These are phyloP conservation scores for Starmerella floricola DNA, from an alignment of 805 yeast species.

Conservation along the genomic window DNA sequence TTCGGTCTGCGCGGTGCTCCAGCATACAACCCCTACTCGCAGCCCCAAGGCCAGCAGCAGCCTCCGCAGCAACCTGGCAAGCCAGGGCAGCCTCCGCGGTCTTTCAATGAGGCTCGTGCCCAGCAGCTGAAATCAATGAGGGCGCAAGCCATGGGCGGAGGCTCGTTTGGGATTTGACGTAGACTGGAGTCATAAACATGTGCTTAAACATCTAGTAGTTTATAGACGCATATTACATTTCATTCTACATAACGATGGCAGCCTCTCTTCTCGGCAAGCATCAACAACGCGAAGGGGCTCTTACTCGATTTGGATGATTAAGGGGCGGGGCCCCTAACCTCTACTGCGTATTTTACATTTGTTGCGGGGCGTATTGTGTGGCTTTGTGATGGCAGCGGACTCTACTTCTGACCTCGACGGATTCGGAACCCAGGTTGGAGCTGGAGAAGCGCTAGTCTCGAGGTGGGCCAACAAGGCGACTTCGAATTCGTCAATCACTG, in stretches of 20 bases:
- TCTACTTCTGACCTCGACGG: background rate
- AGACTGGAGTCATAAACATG: too few relatives aligned
- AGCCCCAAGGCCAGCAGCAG: background rate
- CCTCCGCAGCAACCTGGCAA: conserved; percentile 1
- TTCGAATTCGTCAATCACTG: too few relatives aligned
- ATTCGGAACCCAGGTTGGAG: conserved; percentile 1
- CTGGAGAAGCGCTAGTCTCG: conserved; percentile 3
- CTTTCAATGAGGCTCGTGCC: conserved; percentile 12
- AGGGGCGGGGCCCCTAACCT: too few relatives aligned
- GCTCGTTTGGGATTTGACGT: conserved; percentile 6
- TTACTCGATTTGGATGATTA: too few relatives aligned
- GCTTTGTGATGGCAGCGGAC: background rate
- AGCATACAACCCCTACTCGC: background rate
- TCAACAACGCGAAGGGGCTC: background rate
- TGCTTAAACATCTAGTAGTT: too few relatives aligned
- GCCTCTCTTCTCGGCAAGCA: background rate
- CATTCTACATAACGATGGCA: too few relatives aligned
- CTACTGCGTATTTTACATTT: too few relatives aligned
- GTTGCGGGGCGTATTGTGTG: too few relatives aligned
- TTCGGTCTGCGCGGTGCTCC: conserved; percentile 1
- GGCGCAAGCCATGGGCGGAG: conserved; percentile 14
- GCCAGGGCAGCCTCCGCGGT: conserved; percentile 9
- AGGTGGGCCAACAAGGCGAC: conserved; percentile 7
- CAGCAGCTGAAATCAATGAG: conserved; percentile 13
- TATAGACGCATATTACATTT: too few relatives aligned